Evolutionary conservation across 1,284 basidiomycete species (phyloP).

Genomic region (Ceraceosorus bombacis): DNA sequence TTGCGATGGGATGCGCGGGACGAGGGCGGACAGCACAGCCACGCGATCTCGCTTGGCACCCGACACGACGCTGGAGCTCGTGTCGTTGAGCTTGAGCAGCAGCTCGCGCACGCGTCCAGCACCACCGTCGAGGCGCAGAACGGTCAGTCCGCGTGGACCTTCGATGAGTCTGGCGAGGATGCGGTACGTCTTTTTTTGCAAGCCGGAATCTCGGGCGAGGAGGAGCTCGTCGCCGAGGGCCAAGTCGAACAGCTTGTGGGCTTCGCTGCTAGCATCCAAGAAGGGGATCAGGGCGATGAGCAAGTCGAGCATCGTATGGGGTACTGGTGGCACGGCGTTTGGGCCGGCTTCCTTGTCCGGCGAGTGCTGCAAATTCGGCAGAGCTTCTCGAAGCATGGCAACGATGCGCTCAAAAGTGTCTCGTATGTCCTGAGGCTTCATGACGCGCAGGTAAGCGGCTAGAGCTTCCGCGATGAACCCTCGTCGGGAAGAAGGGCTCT

Average conservation of each 20-base stretch:
- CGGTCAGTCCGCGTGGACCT: slow-evolving; percentile 20
- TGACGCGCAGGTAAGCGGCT: slow-evolving; percentile 73
- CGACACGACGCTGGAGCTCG: slow-evolving; percentile 58
- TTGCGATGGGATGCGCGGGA: slow-evolving; percentile 63
- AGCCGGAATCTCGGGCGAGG: slow-evolving; percentile 61
- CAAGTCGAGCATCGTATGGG: slow-evolving; percentile 80
- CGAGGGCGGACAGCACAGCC: slow-evolving; percentile 65
- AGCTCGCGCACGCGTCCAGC: slow-evolving; percentile 24
- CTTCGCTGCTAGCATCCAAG: slow-evolving; percentile 27
- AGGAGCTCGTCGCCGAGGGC: slow-evolving; percentile 57
- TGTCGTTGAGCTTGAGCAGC: slow-evolving; percentile 31
- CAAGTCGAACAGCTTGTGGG: slow-evolving; percentile 52
- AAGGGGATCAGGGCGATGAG: slow-evolving; percentile 72
- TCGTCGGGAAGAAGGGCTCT: slow-evolving; percentile 66
- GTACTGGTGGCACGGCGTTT: slow-evolving; percentile 50
- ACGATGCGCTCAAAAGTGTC: slow-evolving; percentile 75
- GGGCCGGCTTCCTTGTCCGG: slow-evolving; percentile 8
- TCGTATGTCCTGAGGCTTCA: slow-evolving; percentile 57
- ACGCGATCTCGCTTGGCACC: slow-evolving; percentile 84
- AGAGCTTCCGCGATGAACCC: slow-evolving; percentile 83
- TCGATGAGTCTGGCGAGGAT: slow-evolving; percentile 60
- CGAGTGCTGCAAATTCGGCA: slow-evolving; percentile 48
- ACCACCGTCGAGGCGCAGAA: slow-evolving; percentile 13
- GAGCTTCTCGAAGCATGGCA: slow-evolving; percentile 66
- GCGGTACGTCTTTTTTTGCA: slow-evolving; percentile 94